These are phyloP conservation scores for Entrophospora sp. DNA, from an alignment of 192 early-diverging fungal genomes.

Conservation along the genomic window DNA sequence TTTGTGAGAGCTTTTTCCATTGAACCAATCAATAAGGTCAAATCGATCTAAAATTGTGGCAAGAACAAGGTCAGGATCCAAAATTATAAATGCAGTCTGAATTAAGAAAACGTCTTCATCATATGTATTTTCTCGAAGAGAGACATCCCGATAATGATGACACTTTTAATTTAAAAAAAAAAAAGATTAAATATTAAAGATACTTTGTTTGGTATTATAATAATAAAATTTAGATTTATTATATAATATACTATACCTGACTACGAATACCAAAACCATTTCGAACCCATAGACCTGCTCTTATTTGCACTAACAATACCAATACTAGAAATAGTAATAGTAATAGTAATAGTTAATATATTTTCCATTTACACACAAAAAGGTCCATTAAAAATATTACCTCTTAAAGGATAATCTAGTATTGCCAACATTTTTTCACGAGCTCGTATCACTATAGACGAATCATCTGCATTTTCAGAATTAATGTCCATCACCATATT, in stretches of 20 bases:
- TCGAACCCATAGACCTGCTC: slow-evolving; percentile 88
- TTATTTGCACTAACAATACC: slow-evolving; percentile 84
- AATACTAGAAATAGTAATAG: too few species aligned
- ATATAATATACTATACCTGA: slow-evolving; percentile 38
- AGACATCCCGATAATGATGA: slow-evolving; percentile 76
- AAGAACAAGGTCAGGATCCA: slow-evolving; percentile 72
- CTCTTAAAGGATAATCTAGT: slow-evolving; percentile 78
- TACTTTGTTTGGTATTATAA: not conserved
- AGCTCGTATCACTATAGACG: slow-evolving; percentile 19
- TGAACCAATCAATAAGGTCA: slow-evolving; percentile 81
- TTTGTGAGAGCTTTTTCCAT: slow-evolving; percentile 43
- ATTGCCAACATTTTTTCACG: slow-evolving; percentile 47
- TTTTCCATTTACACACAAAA: too few species aligned
- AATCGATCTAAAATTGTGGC: slow-evolving; percentile 79
- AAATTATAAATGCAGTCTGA: slow-evolving; percentile 57
- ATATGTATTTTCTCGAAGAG: slow-evolving; percentile 81
- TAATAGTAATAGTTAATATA: too few species aligned
- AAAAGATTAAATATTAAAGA: not conserved
- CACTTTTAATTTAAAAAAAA: slow-evolving; percentile 37
- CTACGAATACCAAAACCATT: slow-evolving; percentile 78
- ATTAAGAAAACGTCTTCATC: slow-evolving; percentile 88
- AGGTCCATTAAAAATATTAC: slow-evolving; percentile 1
- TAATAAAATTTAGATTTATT: not conserved
- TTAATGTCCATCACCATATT: slow-evolving; percentile 54
- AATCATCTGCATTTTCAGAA: slow-evolving; percentile 25